These are phyloP conservation scores for Pythium scleroteichum DNA, from an alignment of 352 stramenopile species.

Conservation along the genomic window DNA sequence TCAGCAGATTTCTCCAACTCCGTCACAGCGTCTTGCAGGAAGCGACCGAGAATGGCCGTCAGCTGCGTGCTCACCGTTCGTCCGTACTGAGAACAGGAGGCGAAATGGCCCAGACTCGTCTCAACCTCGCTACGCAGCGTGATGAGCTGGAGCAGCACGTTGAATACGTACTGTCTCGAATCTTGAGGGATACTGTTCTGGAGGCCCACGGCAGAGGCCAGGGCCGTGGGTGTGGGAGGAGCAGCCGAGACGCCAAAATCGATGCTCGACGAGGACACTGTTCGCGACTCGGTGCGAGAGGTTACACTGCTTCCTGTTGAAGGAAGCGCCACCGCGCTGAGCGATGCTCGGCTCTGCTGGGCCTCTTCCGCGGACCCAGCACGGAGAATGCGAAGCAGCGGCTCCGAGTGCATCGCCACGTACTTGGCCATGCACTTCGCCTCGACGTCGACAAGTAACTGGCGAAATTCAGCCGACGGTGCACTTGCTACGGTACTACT, in stretches of 20 bases:
- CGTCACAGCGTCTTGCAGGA: conserved; percentile 39
- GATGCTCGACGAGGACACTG: conserved; percentile 27
- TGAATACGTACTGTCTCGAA: conserved; percentile 79
- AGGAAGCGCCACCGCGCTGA: conserved; percentile 8
- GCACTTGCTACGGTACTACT: conserved; percentile 4
- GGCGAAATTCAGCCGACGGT: conserved; percentile 30
- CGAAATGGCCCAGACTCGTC: conserved; percentile 56
- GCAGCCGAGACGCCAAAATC: conserved; percentile 23
- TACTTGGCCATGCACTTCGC: conserved; percentile 65
- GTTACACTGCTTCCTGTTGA: conserved; percentile 29
- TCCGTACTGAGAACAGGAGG: conserved; percentile 60
- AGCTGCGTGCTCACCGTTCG: conserved; percentile 52
- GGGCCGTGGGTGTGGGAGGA: conserved; percentile 20
- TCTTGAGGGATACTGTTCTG: conserved; percentile 43
- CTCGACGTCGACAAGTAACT: conserved; percentile 50
- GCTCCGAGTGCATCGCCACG: conserved; percentile 49
- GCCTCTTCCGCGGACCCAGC: conserved; percentile 52
- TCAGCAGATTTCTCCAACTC: conserved; percentile 29
- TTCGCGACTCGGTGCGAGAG: conserved; percentile 32
- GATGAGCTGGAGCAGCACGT: conserved; percentile 76
- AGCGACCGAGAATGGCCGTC: conserved; percentile 47
- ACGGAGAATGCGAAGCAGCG: conserved; percentile 49
- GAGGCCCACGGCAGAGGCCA: conserved; percentile 23
- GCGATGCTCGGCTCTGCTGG: conserved; percentile 26
- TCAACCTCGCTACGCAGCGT: conserved; percentile 72